phyloP scores from a whole-genome alignment of 1,139 yeast genomes.

The Arxiozyma telluris region DNA sequence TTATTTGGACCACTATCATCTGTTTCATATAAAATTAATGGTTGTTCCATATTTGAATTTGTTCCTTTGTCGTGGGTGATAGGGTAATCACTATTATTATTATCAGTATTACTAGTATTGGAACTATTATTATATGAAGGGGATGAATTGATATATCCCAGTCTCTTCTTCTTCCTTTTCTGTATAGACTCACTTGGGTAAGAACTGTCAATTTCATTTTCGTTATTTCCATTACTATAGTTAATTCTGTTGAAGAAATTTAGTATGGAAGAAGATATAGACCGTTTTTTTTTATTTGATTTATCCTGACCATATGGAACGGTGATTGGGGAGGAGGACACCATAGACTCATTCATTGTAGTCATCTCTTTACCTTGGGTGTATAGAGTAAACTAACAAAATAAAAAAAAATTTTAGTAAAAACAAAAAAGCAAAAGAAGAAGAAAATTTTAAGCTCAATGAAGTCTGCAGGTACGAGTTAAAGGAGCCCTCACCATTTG shows the following conservation, averaged over 20 bases:
- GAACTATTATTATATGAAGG: not conserved
- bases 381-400: not conserved
- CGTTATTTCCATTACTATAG: not conserved
- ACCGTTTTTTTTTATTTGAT: conserved; percentile 12
- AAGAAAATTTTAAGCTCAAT: too few relatives aligned
- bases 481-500: too few relatives aligned
- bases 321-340: not conserved
- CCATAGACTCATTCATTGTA: not conserved
- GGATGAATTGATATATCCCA: not conserved
- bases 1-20: not conserved
- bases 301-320: not conserved
- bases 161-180: not conserved
- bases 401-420: too few relatives aligned
- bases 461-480: too few relatives aligned
- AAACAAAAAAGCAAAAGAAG: too few relatives aligned
- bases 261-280: conserved; percentile 22
- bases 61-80: not conserved
- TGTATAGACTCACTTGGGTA: not conserved
- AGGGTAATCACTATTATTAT: not conserved
- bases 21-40: conserved; percentile 10
- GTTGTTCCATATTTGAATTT: not conserved
- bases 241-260: conserved; percentile 14
- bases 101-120: not conserved
- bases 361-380: not conserved
- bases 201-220: not conserved